Evolutionary conservation across 306 rosid genomes (phyloP).

Genomic region (Betula pendula): DNA sequence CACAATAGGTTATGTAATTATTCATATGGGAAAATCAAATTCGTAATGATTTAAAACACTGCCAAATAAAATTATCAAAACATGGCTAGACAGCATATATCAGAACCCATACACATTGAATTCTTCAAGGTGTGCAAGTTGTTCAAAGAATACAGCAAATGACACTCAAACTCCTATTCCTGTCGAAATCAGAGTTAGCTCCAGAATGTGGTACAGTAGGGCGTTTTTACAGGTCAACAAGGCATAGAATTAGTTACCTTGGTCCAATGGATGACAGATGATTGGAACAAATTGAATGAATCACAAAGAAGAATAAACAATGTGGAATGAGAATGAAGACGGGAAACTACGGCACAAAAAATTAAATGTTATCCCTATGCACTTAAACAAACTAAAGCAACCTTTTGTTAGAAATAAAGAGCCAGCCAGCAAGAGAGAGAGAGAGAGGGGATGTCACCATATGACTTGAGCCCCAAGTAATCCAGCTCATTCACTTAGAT

Average conservation of each 20-base stretch:
- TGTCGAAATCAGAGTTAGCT: slow-evolving; percentile 24
- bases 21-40: not conserved
- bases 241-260: slow-evolving; percentile 48
- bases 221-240: slow-evolving; percentile 47
- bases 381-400: slow-evolving; percentile 33
- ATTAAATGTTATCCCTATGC: slow-evolving; percentile 30
- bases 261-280: slow-evolving; percentile 43
- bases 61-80: not conserved
- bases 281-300: slow-evolving; percentile 64
- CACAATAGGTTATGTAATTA: not conserved
- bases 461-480: slow-evolving; percentile 6
- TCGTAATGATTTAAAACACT: not conserved
- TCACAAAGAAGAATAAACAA: slow-evolving; percentile 53
- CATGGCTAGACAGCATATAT: not conserved
- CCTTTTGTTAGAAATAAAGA: slow-evolving; percentile 30
- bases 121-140: slow-evolving; percentile 21
- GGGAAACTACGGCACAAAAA: slow-evolving; percentile 16
- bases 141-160: slow-evolving; percentile 44
- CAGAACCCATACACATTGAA: slow-evolving; percentile 12
- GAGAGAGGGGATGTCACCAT: slow-evolving; percentile 19
- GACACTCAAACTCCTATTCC: slow-evolving; percentile 37
- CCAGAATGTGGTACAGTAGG: slow-evolving; percentile 40
- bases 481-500: slow-evolving; percentile 45
- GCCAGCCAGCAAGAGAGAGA: slow-evolving; percentile 26
- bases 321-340: slow-evolving; percentile 30